Conservation (phyloP, 2,329 filamentous ascomycete species). For the Penicillium verrucosum region DNA sequence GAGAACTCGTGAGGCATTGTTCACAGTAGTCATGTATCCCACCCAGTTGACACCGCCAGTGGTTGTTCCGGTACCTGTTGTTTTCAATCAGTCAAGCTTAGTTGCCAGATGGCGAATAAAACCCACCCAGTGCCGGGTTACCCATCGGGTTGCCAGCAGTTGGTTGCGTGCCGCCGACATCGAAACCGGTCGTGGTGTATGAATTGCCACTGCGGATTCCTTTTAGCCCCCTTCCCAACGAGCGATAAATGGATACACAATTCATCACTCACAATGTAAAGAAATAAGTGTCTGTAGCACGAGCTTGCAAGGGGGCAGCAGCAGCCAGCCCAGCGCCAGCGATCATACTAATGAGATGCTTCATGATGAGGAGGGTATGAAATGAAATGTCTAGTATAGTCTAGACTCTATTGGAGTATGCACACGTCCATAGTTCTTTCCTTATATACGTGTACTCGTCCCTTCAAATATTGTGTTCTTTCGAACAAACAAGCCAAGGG, state of each 20-base stretch:
- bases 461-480: neutral
- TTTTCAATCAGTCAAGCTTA: neutral
- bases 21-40: slow-evolving; percentile 47
- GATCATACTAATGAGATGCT: slow-evolving; percentile 7
- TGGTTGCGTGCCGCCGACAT: slow-evolving; percentile 52
- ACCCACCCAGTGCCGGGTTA: slow-evolving; percentile 50
- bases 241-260: neutral
- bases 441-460: neutral
- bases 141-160: slow-evolving; percentile 56
- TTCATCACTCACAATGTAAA: slow-evolving; percentile 41
- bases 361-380: slow-evolving; percentile 5
- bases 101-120: neutral
- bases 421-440: neutral
- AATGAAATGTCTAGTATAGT: neutral
- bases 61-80: slow-evolving; percentile 49
- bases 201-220: slow-evolving; percentile 51
- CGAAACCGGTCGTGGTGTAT: slow-evolving; percentile 60
- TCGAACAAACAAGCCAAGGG: neutral
- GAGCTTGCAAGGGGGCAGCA: slow-evolving; percentile 17
- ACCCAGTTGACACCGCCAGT: slow-evolving; percentile 54
- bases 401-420: neutral
- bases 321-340: slow-evolving; percentile 13
- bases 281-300: slow-evolving; percentile 31
- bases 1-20: slow-evolving; percentile 48
- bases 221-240: neutral